Evolutionary conservation across 495 filamentous ascomycete genomes (phyloP).

Genomic region (Xylaria scruposa): DNA sequence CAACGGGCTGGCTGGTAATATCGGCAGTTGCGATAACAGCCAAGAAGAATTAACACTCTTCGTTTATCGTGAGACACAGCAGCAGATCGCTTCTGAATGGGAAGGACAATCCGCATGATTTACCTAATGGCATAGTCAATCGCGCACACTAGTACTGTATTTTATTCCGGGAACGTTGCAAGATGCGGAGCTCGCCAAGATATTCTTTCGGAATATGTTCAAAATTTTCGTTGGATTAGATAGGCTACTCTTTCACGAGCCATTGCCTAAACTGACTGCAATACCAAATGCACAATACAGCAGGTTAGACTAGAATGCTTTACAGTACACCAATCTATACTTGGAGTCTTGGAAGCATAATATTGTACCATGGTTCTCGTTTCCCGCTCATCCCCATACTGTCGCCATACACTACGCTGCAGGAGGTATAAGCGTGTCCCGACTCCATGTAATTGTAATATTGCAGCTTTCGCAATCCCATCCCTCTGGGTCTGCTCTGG

Average conservation of each 20-base stretch:
- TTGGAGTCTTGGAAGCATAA: background rate
- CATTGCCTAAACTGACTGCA: background rate
- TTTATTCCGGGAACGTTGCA: background rate
- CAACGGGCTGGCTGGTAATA: background rate
- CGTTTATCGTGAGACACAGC: background rate
- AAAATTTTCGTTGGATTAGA: background rate
- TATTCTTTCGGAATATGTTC: background rate
- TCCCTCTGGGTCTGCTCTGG: background rate
- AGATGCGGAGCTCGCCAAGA: background rate
- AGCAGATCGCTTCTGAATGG: slow-evolving; percentile 2
- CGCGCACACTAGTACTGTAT: background rate
- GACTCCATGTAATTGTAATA: slow-evolving; percentile 8
- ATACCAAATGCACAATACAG: background rate
- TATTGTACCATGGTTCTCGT: background rate
- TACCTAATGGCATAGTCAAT: slow-evolving; percentile 10
- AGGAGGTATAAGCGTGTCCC: background rate
- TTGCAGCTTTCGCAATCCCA: slow-evolving; percentile 5
- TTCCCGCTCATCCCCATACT: slow-evolving; percentile 1
- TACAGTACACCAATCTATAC: background rate
- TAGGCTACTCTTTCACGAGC: background rate
- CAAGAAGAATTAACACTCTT: background rate
- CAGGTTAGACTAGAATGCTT: background rate
- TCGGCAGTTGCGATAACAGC: background rate
- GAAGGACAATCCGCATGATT: background rate
- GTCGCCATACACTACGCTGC: background rate